Evolutionary conservation across 2,329 filamentous ascomycete species (phyloP), one percentile per base, ranked within the genome.

Genomic region (Aspergillus unguis): DNA sequence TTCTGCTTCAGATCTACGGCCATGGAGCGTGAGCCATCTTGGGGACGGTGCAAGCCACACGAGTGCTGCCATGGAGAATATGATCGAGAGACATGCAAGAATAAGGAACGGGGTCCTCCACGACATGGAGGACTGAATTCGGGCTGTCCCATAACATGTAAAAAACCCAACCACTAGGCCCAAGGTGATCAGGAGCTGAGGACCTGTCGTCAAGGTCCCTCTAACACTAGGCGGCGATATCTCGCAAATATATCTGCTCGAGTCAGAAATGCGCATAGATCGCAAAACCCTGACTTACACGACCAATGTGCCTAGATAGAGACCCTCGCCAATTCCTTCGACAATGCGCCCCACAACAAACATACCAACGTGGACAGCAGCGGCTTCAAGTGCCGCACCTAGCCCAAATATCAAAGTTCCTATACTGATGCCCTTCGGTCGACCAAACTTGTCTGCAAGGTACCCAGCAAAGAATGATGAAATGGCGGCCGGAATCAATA

Each of bases 141-240:
- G 60, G 0, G 77, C 71, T 25, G 75, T 79, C 6, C 79, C 81
- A 57, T 85, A 85, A 64, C 81, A 84, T 7, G 75, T 77, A 58
- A 86, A 86, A 57, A 82, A 85, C 0, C 83, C 84, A 0, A 73
- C 43, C 7, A 77, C 77, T 2, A 85, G 64, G 0, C 80, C 82
- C 1, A 77, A 44, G 0, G 76, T 77, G 3, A 75, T 74, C 41
- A 81, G 62, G 44, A 84, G 70, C 56, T 85, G 82, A 0, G 81
- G 79, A 3, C 79, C 65, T 0, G 78, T 77, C 0, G 77, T 75
- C 2, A 86, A 62, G 1, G 74, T 69, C 0, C 82, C 83, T 28
- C 83, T 69, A 3, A 71, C 65, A 3, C 66, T 68, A 1, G 75
- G 69, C 0, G 82, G 83, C 1, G 82, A 79, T 11, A 86, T 82